Evolutionary conservation across 805 yeast species (phyloP).

Genomic region (Ogataea wickerhamii): DNA sequence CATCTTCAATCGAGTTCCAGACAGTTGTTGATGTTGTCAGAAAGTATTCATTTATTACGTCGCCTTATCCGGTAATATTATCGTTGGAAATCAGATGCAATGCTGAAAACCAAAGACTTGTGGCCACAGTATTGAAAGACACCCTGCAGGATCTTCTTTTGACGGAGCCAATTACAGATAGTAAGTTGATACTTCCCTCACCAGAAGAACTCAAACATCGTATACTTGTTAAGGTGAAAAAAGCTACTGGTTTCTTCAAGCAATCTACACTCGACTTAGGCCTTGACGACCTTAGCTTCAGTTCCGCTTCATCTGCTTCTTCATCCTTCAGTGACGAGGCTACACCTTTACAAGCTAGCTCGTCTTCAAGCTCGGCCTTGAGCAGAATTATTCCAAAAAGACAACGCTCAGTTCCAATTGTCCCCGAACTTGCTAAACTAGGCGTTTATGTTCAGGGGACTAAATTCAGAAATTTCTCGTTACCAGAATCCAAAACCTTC

Average conservation of each 20-base stretch:
- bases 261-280: constrained; percentile 4
- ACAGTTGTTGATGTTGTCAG: constrained; percentile 71
- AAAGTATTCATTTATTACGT: constrained; percentile 83
- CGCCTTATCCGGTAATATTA: constrained; percentile 81
- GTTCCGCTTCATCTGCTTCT: constrained; percentile 27
- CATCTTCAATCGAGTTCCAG: constrained; percentile 64
- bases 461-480: constrained; percentile 75
- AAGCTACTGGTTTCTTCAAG: constrained; percentile 29
- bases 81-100: constrained; percentile 86
- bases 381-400: constrained; percentile 22
- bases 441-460: constrained; percentile 74
- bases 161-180: constrained; percentile 32
- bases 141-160: constrained; percentile 59
- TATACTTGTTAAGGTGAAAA: constrained; percentile 76
- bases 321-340: constrained; percentile 32
- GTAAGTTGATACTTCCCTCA: constrained; percentile 49
- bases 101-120: constrained; percentile 58
- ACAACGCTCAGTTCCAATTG: constrained; percentile 25
- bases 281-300: constrained; percentile 7
- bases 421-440: constrained; percentile 48
- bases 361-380: constrained; percentile 14
- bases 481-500: constrained; percentile 76
- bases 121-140: constrained; percentile 50
- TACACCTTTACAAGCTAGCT: not conserved
- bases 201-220: constrained; percentile 70